Conservation (phyloP, 257 asterid genomes). For the Plantago major region DNA sequence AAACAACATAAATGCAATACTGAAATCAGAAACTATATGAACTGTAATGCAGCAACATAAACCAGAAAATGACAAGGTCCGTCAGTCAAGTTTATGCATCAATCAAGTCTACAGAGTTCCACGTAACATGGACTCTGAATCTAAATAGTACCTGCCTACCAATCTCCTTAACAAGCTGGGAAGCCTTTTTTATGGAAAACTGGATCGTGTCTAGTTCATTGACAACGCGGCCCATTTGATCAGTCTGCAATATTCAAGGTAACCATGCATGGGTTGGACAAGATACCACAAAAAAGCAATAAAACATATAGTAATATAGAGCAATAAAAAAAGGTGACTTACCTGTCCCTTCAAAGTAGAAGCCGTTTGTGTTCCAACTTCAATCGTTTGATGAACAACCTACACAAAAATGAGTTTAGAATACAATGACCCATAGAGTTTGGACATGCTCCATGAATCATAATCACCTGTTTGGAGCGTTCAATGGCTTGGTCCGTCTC, state of each 20-base stretch:
- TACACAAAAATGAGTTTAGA: slow-evolving; percentile 29
- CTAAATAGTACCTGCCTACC: slow-evolving; percentile 71
- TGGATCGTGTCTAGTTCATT: slow-evolving; percentile 94
- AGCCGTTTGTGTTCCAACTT: slow-evolving; percentile 95
- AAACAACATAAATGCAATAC: slow-evolving; percentile 20
- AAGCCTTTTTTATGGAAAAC: slow-evolving; percentile 90
- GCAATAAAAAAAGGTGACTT: slow-evolving; percentile 27
- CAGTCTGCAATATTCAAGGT: slow-evolving; percentile 49
- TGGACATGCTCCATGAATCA: slow-evolving; percentile 12
- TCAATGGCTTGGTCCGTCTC: slow-evolving; percentile 99
- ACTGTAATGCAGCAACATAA: slow-evolving; percentile 6
- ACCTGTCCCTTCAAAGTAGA: slow-evolving; percentile 92
- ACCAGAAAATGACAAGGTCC: neutral
- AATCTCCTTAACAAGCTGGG: slow-evolving; percentile 98
- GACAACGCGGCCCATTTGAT: slow-evolving; percentile 99
- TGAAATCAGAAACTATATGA: slow-evolving; percentile 15
- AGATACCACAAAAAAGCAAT: slow-evolving; percentile 4
- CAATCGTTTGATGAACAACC: slow-evolving; percentile 98
- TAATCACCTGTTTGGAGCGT: slow-evolving; percentile 89
- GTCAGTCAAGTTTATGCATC: slow-evolving; percentile 1
- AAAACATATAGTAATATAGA: neutral
- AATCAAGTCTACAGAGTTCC: neutral
- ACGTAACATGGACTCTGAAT: neutral
- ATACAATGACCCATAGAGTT: slow-evolving; percentile 7
- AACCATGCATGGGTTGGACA: slow-evolving; percentile 13